These are phyloP conservation scores for Ligustrum vulgare DNA, from an alignment of 257 asterid genomes.

Conservation along the genomic window DNA sequence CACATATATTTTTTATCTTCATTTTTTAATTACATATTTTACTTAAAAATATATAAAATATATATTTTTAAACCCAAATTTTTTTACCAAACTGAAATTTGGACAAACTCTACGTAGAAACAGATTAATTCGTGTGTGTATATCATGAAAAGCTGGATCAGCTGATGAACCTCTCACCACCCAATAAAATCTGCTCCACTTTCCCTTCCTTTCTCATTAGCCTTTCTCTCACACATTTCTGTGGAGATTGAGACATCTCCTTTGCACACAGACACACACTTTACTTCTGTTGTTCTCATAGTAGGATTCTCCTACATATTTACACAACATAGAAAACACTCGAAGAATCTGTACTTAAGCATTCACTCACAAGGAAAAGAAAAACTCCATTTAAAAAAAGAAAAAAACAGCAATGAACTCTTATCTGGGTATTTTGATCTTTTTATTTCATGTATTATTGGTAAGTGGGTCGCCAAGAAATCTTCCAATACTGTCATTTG, in stretches of 20 bases:
- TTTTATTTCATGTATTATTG: conserved; percentile 26
- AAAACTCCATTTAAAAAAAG: no score
- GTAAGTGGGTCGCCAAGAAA: conserved; percentile 63
- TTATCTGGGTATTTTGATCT: conserved; percentile 20
- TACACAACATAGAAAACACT: conserved; percentile 4
- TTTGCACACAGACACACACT: conserved; percentile 9
- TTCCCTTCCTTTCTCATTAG: conserved; percentile 27
- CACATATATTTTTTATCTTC: no score
- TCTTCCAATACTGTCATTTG: conserved; percentile 66
- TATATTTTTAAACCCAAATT: no score
- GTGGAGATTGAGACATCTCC: conserved; percentile 36
- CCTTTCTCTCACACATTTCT: conserved; percentile 28
- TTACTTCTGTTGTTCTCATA: conserved; percentile 31
- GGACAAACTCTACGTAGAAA: no score
- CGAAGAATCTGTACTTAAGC: conserved; percentile 1
- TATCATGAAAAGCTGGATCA: no score
- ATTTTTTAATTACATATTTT: no score
- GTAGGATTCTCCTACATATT: conserved; percentile 28
- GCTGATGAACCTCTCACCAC: conserved; percentile 25
- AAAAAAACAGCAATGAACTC: conserved; percentile 37
- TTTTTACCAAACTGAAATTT: no score
- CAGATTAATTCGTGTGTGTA: no score
- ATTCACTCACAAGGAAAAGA: neutral
- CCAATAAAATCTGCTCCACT: conserved; percentile 48
- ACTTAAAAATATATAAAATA: no score